Percentiles rank a stretch among this genome's conserved stretches.
Evolutionary conservation across 192 early-diverging fungal species (phyloP).

Genomic region (Mortierella hygrophila): DNA sequence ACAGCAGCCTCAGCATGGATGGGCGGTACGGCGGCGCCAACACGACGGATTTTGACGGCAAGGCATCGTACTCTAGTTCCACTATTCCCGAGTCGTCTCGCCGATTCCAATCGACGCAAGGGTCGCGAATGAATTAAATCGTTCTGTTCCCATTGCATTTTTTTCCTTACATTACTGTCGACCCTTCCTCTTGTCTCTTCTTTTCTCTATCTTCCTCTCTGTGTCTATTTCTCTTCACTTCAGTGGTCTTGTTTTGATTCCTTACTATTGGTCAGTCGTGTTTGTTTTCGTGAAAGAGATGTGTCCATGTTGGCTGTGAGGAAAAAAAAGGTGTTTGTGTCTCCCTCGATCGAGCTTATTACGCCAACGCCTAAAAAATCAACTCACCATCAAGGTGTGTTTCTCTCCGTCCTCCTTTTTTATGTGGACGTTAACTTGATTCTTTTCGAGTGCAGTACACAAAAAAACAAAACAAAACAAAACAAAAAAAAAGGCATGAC

Average conservation of each 20-base stretch:
- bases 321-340: no score
- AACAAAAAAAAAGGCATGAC: not conserved
- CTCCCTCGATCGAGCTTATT: no score
- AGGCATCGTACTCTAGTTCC: constrained; percentile 1
- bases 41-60: constrained; percentile 7
- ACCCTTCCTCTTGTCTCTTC: not conserved
- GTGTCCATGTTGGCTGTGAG: no score
- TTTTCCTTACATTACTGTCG: not conserved
- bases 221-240: not conserved
- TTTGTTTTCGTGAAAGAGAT: not conserved
- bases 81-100: constrained; percentile 12
- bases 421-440: not conserved
- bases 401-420: not conserved
- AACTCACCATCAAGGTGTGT: not conserved
- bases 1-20: not conserved
- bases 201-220: not conserved
- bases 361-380: not conserved
- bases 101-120: constrained; percentile 16
- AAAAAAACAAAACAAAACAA: not conserved
- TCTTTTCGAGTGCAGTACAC: not conserved
- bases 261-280: not conserved
- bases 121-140: constrained; percentile 11
- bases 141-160: not conserved
- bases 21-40: not conserved
- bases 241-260: not conserved